Percentiles rank a stretch among this genome's conserved stretches.
These are phyloP conservation scores for Vigna angularis DNA, from an alignment of 306 rosid species.

Conservation along the genomic window DNA sequence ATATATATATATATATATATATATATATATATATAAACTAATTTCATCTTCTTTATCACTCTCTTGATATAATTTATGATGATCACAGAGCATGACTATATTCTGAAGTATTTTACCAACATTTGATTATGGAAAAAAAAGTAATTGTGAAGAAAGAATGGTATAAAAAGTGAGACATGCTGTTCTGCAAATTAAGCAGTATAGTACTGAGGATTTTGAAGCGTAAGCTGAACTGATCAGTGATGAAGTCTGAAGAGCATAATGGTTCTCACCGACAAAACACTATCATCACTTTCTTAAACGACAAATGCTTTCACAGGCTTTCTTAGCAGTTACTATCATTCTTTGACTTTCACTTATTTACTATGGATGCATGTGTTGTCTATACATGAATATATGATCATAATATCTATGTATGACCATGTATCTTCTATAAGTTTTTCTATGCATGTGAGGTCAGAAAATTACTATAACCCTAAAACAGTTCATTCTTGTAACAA, in stretches of 20 bases:
- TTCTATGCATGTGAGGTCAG: background rate
- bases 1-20: too few relatives aligned
- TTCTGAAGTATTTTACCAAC: too few relatives aligned
- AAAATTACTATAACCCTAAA: conserved; percentile 1
- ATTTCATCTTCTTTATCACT: too few relatives aligned
- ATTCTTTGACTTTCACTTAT: conserved; percentile 8
- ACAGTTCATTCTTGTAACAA: background rate
- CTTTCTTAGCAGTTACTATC: background rate
- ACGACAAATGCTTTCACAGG: background rate
- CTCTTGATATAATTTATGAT: too few relatives aligned
- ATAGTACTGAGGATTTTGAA: conserved; percentile 1
- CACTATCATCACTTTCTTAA: conserved; percentile 1
- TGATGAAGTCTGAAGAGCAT: background rate
- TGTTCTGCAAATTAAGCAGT: conserved; percentile 31
- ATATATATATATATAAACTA: too few relatives aligned
- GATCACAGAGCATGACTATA: too few relatives aligned
- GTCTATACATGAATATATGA: background rate
- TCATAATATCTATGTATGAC: too few relatives aligned
- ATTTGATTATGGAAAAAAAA: too few relatives aligned
- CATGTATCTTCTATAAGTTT: too few relatives aligned
- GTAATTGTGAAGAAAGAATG: background rate
- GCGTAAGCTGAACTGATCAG: conserved; percentile 7
- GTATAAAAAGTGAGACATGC: background rate
- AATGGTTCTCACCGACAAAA: conserved; percentile 30
- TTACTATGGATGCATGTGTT: background rate